These are phyloP conservation scores for Ophiostoma piceae DNA, from an alignment of 2,329 filamentous ascomycete genomes.

Conservation along the genomic window DNA sequence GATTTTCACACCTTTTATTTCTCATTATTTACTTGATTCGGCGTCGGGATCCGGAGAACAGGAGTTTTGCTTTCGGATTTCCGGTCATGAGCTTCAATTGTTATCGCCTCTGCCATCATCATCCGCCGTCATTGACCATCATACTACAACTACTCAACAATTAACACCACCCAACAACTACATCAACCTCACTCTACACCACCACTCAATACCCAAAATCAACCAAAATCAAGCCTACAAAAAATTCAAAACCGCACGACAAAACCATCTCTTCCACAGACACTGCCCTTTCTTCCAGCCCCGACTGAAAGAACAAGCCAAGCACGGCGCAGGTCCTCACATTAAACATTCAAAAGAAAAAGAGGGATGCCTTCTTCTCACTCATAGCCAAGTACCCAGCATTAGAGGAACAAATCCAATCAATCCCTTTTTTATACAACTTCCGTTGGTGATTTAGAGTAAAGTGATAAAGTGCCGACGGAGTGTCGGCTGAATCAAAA, in stretches of 20 bases:
- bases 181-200: neutral
- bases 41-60: neutral
- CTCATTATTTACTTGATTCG: neutral
- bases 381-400: slow-evolving; percentile 9
- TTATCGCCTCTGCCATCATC: neutral
- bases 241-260: slow-evolving; percentile 13
- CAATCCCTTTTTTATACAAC: neutral
- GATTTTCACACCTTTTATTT: neutral
- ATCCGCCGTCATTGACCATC: neutral
- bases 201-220: neutral
- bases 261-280: neutral
- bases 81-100: neutral
- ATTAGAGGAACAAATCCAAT: neutral
- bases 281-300: neutral
- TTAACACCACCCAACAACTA: neutral
- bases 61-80: neutral
- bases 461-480: neutral
- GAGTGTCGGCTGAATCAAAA: neutral
- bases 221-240: neutral
- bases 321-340: neutral
- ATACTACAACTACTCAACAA: neutral
- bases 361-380: slow-evolving; percentile 3
- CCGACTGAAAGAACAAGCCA: neutral
- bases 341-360: neutral
- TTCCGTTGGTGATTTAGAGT: neutral